Base-by-base conservation (phyloP, 2,329 filamentous ascomycete species). In the Colletotrichum tropicale region DNA sequence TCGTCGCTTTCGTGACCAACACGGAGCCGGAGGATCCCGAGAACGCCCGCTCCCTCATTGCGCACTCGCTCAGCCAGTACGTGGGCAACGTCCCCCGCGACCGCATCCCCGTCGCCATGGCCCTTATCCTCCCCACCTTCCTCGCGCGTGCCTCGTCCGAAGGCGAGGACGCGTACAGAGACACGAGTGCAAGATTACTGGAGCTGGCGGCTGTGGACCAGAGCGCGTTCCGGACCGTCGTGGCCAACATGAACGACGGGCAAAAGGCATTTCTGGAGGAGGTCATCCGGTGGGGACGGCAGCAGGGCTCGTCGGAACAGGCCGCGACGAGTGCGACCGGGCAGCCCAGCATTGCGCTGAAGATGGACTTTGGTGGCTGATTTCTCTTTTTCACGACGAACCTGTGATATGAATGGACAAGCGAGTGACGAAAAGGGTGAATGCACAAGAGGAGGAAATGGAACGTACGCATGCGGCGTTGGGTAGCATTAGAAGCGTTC, bases 291-390 rank as follows among this genome's bases (percentile, higher is more conserved):
- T 91, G 90, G 28, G 93, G 93, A 67, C 86, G 91, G 79, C 86
- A 89, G 79, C 81, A 82, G 80, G 81, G 83, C 78, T 86, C 83
- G 80, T 79, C 80, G 79, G 82, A 81, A 82, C 86, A 87, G 79
- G 84, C 82, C 70, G 80, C 76, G 4, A 81, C 85, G 58, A 85
- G 84, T 66, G 88, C 86, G 74, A 86, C 88, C 74, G 90, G 87
- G 32, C 92, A 91, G 84, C 97, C 97, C 15, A 97, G 89, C 77
- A 99, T 99, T 88, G 95, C 95, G 70, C 85, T 99, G 82, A 97
- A 98, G 89, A 98, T 98, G 94, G 90, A 98, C 84, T 98, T 99
- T 89, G 92, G 91, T 7, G 86, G 87, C 21, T 83, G 69, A 81
- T 56, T 56, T 36, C 32, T 56, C 32, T 18, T 30, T 34, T 24